Base-by-base conservation (phyloP, 2,329 filamentous ascomycete species). In the Pseudogymnoascus sp. region DNA sequence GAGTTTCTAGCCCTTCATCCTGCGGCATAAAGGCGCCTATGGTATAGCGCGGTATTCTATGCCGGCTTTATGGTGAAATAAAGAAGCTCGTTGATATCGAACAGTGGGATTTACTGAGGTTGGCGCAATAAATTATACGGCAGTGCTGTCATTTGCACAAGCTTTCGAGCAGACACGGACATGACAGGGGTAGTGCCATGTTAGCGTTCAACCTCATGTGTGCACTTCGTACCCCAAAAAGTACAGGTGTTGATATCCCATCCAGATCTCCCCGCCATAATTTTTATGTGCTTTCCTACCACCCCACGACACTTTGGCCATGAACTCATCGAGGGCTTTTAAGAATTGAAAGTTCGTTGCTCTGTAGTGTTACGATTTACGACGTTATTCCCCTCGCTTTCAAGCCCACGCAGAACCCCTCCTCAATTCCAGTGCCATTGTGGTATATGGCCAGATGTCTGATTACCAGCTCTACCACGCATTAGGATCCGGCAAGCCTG, bases 391-490 rank as follows among this genome's bases (percentile, higher is more conserved):
- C 50, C 10, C n/a, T 57, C 28, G 50, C 50, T 33, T 57, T 57
- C 50, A 57, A 35, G 28, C 9, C 17, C 28, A 13, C 28, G n/a
- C 50, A 57, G 28, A 33, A 57, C 50, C 50, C 50, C 50, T 57
- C 50, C 28, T 57, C 17, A 10, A 57, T 21, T 21, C 28, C 31
- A 35, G 28, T 28, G 31, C 36, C 36, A 63, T 38, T 31, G 60
- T 42, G 40, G 44, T 33, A 60, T 60, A 62, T 35, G 35, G 64
- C 67, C 74, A 68, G 68, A 85, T 85, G 82, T 79, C 81, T 71
- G 81, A 84, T 68, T 80, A 83, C 71, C 74, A 78, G 65, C 80
- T 80, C 73, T 85, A 82, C 70, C 81, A 85, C 69, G 76, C 80
- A 71, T 77, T 84, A 62, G 83, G 82, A 59, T 82, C 85, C 70